Conservation (phyloP, 495 filamentous ascomycete species). For the Glonium stellatum region DNA sequence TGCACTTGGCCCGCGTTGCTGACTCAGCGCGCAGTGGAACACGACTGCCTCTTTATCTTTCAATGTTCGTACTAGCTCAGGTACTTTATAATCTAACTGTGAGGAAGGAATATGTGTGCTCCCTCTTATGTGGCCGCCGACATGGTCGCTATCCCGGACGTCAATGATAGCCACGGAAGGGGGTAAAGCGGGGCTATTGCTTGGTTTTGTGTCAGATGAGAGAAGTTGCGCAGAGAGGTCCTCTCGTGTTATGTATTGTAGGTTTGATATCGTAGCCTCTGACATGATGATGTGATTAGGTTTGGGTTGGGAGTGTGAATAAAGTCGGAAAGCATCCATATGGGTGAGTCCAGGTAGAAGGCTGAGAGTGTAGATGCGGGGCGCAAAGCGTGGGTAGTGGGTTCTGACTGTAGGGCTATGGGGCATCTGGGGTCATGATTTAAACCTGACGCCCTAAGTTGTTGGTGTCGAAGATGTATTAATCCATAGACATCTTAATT, state of each 20-base stretch:
- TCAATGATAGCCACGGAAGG: constrained; percentile 65
- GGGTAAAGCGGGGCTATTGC: constrained; percentile 3
- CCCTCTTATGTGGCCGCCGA: constrained; percentile 79
- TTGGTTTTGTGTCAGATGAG: background rate
- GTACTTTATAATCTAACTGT: constrained; percentile 65
- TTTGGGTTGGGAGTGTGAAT: background rate
- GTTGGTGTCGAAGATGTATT: too few species aligned
- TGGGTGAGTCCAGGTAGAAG: too few species aligned
- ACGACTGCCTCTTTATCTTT: constrained; percentile 74
- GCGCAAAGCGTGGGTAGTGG: too few species aligned
- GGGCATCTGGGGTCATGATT: too few species aligned
- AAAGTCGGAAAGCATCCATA: background rate
- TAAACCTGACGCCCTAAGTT: too few species aligned
- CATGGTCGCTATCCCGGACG: constrained; percentile 83
- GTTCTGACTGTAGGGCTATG: too few species aligned
- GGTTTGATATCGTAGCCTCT: constrained; percentile 11
- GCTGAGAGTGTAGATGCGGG: background rate
- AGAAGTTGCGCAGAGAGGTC: constrained; percentile 18
- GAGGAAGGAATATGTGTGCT: constrained; percentile 69
- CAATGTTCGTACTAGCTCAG: constrained; percentile 73
- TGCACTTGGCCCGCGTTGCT: constrained; percentile 72
- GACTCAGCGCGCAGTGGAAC: constrained; percentile 92
- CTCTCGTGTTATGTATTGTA: constrained; percentile 18
- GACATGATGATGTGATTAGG: constrained; percentile 13
- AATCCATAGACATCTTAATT: too few species aligned